Evolutionary conservation across 441 rosid species (phyloP), one percentile per base, ranked within the genome.

Genomic region (Omphalea diandra): DNA sequence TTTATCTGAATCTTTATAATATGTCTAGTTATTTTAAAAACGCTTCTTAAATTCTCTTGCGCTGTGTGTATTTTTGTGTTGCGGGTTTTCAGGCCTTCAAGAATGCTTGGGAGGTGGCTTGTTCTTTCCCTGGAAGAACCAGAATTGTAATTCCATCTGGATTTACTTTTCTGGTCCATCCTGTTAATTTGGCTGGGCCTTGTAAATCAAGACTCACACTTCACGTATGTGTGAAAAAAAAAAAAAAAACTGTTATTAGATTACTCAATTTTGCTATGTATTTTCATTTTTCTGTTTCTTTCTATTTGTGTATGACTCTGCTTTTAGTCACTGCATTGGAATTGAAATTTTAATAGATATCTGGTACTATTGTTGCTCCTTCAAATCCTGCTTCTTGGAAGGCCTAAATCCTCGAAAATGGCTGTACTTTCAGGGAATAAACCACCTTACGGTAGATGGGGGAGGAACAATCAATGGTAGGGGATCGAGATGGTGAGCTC

Each of bases 401-500:
- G 96, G 96, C 69, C 67, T 86, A 61, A 84, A 86, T 85, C 89
- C n/a, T 49, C 85, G 85, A 24, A 91, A 81, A 73, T 91, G 98
- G 98, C 76, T 94, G 36, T 91, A 90, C 76, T 90, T 94, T 71
- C 88, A 77, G 58, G 82, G 85, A 54, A 77, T 91, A 41, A 91
- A 84, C 65, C 98, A 88, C 79, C 90, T 94, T 2, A 83, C 88
- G 1, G 54, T 94, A 15, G 84, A 80, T 74, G 98, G 98, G 72
- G 89, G 90, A 27, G 98, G 98, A 69, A 81, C 73, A 54, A 79
- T 91, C 41, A 79, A 90, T 74, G 98, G 97, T 29, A 87, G 76
- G 97, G 98, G 98, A 12, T 77, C 73, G 46, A 69, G 79, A 80
- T 94, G 98, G 98, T 94, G 98, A 97, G 81, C 79, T 53, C 77